A percentile compares a stretch with the other conserved stretches of the same genome.
phyloP scores from a whole-genome alignment of 2,329 filamentous ascomycete genomes.

The Fusarium staphyleae region DNA sequence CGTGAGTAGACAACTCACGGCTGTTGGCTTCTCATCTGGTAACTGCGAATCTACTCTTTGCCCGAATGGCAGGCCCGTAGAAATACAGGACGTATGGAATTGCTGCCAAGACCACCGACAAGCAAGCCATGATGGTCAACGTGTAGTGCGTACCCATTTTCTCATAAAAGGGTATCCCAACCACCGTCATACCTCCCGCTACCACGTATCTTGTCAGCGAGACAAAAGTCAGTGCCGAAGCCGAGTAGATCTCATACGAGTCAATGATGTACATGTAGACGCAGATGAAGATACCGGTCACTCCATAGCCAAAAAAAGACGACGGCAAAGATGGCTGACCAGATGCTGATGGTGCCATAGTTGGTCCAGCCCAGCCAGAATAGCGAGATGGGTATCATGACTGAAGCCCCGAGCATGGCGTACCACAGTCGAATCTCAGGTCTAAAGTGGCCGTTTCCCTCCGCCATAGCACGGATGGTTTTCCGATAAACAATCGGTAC shows the following conservation, averaged over 20 bases:
- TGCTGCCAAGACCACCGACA: slow-evolving; percentile 39
- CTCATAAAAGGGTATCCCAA: slow-evolving; percentile 45
- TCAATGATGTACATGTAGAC: slow-evolving; percentile 50
- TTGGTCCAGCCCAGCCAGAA: slow-evolving; percentile 61
- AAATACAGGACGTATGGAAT: slow-evolving; percentile 43
- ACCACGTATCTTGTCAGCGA: slow-evolving; percentile 43
- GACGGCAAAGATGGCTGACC: slow-evolving; percentile 53
- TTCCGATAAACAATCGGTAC: slow-evolving; percentile 46
- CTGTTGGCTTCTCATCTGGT: background rate
- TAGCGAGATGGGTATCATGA: slow-evolving; percentile 52
- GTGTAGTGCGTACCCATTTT: slow-evolving; percentile 46
- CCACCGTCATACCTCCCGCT: slow-evolving; percentile 47
- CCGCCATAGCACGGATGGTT: slow-evolving; percentile 40
- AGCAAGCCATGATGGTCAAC: slow-evolving; percentile 44
- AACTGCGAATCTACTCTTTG: slow-evolving; percentile 34
- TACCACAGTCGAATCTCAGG: slow-evolving; percentile 53
- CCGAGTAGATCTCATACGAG: slow-evolving; percentile 45
- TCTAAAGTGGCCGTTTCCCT: slow-evolving; percentile 32
- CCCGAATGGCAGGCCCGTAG: slow-evolving; percentile 32
- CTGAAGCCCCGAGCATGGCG: slow-evolving; percentile 52
- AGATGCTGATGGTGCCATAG: slow-evolving; percentile 51
- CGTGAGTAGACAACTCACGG: too few relatives aligned
- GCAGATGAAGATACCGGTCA: slow-evolving; percentile 42
- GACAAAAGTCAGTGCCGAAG: slow-evolving; percentile 45
- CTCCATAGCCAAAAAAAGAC: slow-evolving; percentile 55